Percentiles rank a stretch among this genome's conserved stretches.
Conservation (phyloP, 495 filamentous ascomycete genomes). For the Aspergillus ostianus region DNA sequence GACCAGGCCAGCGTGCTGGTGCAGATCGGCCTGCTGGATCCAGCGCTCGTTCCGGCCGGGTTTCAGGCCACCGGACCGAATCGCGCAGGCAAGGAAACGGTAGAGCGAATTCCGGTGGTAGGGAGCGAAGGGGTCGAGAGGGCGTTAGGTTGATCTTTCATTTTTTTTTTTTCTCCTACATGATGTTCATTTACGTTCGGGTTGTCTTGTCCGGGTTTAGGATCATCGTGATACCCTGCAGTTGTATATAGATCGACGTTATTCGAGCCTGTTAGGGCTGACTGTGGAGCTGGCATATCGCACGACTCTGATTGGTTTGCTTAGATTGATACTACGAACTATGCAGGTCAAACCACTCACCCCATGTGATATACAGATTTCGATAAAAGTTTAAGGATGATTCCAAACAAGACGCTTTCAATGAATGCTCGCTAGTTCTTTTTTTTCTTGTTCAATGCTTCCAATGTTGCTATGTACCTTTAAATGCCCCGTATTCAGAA, state of each 20-base stretch:
- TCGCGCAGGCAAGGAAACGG: slow-evolving; percentile 14
- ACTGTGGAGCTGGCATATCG: background rate
- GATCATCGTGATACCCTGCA: background rate
- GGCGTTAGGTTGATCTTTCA: slow-evolving; percentile 7
- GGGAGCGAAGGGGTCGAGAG: slow-evolving; percentile 18
- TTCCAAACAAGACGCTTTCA: background rate
- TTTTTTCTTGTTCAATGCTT: background rate
- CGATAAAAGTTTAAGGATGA: background rate
- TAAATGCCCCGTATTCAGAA: background rate
- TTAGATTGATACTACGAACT: background rate
- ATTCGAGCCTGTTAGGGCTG: background rate
- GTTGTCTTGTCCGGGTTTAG: no score
- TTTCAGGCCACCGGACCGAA: slow-evolving; percentile 34
- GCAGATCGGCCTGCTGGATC: slow-evolving; percentile 73
- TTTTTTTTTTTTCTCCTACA: background rate
- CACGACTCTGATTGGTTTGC: background rate
- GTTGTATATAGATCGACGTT: background rate
- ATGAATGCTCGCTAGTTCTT: background rate
- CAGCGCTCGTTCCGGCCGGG: slow-evolving; percentile 45
- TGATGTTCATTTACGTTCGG: no score
- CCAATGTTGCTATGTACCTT: background rate
- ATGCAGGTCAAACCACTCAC: no score
- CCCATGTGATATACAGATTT: no score
- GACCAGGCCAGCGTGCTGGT: slow-evolving; percentile 78
- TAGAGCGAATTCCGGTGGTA: slow-evolving; percentile 28